Conservation (phyloP, 139 green algal species). For the Chlamydomonas eustigma region DNA sequence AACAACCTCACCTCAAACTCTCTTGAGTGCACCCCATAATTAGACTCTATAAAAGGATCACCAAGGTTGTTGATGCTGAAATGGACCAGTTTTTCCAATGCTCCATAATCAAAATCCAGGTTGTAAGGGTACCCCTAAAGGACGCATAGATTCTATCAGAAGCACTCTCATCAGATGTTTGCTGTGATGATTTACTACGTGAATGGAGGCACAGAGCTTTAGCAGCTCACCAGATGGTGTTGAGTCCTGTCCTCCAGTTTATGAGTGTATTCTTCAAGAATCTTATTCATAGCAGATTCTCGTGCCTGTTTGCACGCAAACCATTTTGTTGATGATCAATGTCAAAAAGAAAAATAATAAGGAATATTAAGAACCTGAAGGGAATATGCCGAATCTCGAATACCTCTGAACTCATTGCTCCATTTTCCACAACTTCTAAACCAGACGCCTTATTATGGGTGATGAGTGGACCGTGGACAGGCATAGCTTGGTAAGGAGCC, state of each 20-base stretch:
- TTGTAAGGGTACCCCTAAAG: conserved; percentile 92
- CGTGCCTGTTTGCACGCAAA: too few species aligned
- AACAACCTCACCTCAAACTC: conserved; percentile 70
- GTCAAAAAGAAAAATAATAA: too few species aligned
- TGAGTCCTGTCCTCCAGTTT: conserved; percentile 74
- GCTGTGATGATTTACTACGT: neutral
- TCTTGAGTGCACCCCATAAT: conserved; percentile 87
- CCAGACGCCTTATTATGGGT: conserved; percentile 60
- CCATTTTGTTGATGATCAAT: too few species aligned
- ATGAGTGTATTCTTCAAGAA: conserved; percentile 75
- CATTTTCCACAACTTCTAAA: conserved; percentile 56
- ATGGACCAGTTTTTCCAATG: conserved; percentile 76
- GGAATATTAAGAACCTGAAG: too few species aligned
- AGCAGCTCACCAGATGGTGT: conserved; percentile 79
- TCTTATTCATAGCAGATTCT: conserved; percentile 49
- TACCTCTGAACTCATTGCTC: conserved; percentile 42
- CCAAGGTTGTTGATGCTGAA: conserved; percentile 98
- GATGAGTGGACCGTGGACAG: conserved; percentile 59
- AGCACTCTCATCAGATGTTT: neutral
- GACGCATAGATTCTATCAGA: neutral
- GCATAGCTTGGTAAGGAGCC: conserved; percentile 79
- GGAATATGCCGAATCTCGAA: too few species aligned
- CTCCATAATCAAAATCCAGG: conserved; percentile 95
- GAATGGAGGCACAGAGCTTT: neutral
- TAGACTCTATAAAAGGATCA: conserved; percentile 95